Conservation (phyloP, 2,329 filamentous ascomycete species). For the Lachnellula cervina region DNA sequence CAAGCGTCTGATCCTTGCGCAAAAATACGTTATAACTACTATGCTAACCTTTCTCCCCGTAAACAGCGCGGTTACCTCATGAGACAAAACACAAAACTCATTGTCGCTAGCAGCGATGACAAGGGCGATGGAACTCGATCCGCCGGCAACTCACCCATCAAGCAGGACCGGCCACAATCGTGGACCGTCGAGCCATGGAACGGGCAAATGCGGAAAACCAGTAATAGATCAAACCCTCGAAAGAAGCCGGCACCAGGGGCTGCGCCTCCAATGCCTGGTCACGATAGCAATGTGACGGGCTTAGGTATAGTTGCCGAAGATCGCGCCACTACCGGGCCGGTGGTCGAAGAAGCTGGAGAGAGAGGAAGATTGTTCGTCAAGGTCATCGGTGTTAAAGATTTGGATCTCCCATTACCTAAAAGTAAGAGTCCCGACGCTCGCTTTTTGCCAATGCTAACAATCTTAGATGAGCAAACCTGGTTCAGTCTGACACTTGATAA, state of each 20-base stretch:
- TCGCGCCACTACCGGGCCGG: slow-evolving; percentile 41
- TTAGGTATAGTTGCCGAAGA: slow-evolving; percentile 62
- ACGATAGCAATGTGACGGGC: slow-evolving; percentile 67
- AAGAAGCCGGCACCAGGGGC: slow-evolving; percentile 44
- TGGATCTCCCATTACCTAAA: slow-evolving; percentile 84
- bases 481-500: slow-evolving; percentile 98
- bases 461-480: slow-evolving; percentile 76
- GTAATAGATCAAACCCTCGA: slow-evolving; percentile 45
- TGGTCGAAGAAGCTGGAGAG: slow-evolving; percentile 74
- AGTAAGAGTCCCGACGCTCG: slow-evolving; percentile 52
- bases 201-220: slow-evolving; percentile 64
- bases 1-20: slow-evolving; percentile 39
- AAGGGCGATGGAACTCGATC: slow-evolving; percentile 57
- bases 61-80: slow-evolving; percentile 96
- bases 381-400: slow-evolving; percentile 95
- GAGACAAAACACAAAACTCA: slow-evolving; percentile 96
- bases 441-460: slow-evolving; percentile 13
- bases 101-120: slow-evolving; percentile 76
- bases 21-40: slow-evolving; percentile 9
- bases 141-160: slow-evolving; percentile 63
- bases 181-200: slow-evolving; percentile 99
- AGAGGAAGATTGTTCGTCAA: slow-evolving; percentile 93
- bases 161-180: slow-evolving; percentile 77
- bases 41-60: slow-evolving; percentile 59
- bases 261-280: slow-evolving; percentile 79